phyloP scores from a whole-genome alignment of 2,329 filamentous ascomycete genomes.

The Cytospora schulzeri region DNA sequence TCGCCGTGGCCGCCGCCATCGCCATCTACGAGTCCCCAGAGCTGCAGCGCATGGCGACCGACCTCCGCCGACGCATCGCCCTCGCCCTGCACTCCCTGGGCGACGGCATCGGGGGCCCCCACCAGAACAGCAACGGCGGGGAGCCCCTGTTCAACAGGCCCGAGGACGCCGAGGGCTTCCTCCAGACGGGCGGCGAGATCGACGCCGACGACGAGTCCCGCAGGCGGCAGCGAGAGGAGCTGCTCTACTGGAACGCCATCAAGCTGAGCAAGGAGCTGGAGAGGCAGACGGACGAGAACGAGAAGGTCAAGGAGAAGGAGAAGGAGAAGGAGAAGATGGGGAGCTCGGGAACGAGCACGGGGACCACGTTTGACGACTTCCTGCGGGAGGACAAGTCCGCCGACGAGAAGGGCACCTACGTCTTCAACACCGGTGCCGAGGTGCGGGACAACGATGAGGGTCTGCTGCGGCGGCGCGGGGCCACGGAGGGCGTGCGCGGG shows the following conservation, averaged over 20 bases:
- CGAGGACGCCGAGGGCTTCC: conserved; percentile 66
- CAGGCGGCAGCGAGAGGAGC: conserved; percentile 63
- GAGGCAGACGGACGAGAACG: conserved; percentile 34
- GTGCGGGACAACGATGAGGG: conserved; percentile 44
- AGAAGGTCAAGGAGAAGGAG: conserved; percentile 24
- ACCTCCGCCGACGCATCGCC: conserved; percentile 63
- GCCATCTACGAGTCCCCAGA: conserved; percentile 67
- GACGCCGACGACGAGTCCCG: conserved; percentile 65
- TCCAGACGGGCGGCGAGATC: conserved; percentile 52
- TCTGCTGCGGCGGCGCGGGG: conserved; percentile 51
- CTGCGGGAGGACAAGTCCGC: conserved; percentile 52
- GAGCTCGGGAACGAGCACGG: conserved; percentile 34
- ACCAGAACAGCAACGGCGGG: conserved; percentile 39
- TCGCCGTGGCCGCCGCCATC: conserved; percentile 60
- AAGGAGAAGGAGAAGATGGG: not conserved
- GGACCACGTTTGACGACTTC: conserved; percentile 62
- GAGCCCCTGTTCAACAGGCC: conserved; percentile 66
- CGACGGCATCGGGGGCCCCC: conserved; percentile 53
- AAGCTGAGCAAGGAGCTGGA: conserved; percentile 31
- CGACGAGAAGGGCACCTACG: conserved; percentile 54
- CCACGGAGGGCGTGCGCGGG: conserved; percentile 46
- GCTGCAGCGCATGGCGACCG: conserved; percentile 61
- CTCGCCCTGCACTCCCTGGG: conserved; percentile 61
- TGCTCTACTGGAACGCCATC: conserved; percentile 63
- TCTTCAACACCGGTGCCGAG: conserved; percentile 60